Percentiles rank a stretch among this genome's conserved stretches.
Evolutionary conservation across 352 stramenopile genomes (phyloP).

Genomic region (Phytopythium chamaehyphon): DNA sequence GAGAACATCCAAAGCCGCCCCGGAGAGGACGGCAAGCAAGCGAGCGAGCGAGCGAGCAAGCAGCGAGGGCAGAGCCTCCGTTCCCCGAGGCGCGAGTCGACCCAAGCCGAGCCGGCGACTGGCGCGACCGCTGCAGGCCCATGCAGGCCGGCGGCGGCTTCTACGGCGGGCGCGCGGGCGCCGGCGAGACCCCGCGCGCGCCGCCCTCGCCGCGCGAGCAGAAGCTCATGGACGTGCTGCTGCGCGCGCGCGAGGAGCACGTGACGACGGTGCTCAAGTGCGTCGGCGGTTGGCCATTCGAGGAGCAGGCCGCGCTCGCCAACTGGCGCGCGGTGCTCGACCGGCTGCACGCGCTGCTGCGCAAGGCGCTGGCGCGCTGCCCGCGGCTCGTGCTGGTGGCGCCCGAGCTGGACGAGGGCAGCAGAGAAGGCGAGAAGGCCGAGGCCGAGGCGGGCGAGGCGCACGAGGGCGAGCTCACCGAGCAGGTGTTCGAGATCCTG

Average conservation of each 20-base stretch:
- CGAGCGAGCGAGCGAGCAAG: not conserved
- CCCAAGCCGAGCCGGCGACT: not conserved
- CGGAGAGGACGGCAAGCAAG: not conserved
- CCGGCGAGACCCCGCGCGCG: slow-evolving; percentile 15
- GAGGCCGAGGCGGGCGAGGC: slow-evolving; percentile 13
- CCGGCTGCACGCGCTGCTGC: slow-evolving; percentile 46
- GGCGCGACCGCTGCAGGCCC: not conserved
- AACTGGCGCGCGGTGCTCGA: slow-evolving; percentile 67
- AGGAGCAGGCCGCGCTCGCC: slow-evolving; percentile 69
- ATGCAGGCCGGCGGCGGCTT: slow-evolving; percentile 21
- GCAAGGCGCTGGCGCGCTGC: slow-evolving; percentile 30
- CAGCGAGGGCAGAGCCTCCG: not conserved
- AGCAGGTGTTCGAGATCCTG: slow-evolving; percentile 64
- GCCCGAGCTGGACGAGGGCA: not conserved
- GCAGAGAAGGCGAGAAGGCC: not conserved
- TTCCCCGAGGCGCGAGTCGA: no score
- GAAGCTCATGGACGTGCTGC: slow-evolving; percentile 59
- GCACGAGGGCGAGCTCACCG: slow-evolving; percentile 26
- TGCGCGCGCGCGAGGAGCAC: slow-evolving; percentile 35
- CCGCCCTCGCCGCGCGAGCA: slow-evolving; percentile 47
- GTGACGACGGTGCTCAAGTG: slow-evolving; percentile 61
- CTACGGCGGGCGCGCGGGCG: slow-evolving; percentile 5
- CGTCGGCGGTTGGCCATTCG: slow-evolving; percentile 72
- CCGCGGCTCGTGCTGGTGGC: slow-evolving; percentile 43
- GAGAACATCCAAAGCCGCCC: slow-evolving; percentile 1